Base-by-base conservation (phyloP, 768 basidiomycete genomes). In the Trametes sanguinea region DNA sequence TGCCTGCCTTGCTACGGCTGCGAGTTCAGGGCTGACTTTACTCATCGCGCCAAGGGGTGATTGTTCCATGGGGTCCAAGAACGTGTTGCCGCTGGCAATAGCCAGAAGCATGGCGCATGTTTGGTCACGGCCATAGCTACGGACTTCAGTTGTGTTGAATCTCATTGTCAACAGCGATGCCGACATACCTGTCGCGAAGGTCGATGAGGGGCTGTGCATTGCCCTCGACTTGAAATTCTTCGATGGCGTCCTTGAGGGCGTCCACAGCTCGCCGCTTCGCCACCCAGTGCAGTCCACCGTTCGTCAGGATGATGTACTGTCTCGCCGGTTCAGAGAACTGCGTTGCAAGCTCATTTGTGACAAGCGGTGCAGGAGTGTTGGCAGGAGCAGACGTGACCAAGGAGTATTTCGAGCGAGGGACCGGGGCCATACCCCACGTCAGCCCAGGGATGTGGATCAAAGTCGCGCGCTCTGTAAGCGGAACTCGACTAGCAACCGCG, bases 101-200 rank as follows among this genome's bases (percentile, higher is more conserved):
- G 88, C 90, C 13, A 96, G 81, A 16, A 94, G 83, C 91, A 97
- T 95, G 5, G 92, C 89, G 68, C 94, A 95, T 3, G 92, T 90
- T 69, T 96, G 92, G 72, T 95, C 92, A 55, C 93, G 84, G 48
- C 95, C 94, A 73, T 91, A 97, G 70, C 95, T 96, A 67, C 16
- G 61, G 1, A 17, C 4, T 27, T 65, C 10, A 64, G 59, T 9
- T n/a, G n/a, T 14, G n/a, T 4, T 30, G 8, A 22, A 2, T 35
- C 22, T 1, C n/a, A n/a, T 17, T 44, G 30, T n/a, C 27, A 61
- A 42, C 3, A 1, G 35, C n/a, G 4, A 29, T n/a, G 32, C n/a
- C 4, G 9, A 44, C 77, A 58, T 66, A 88, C 94, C 86, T 90
- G 67, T 93, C 88, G 54, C 89, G 81, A 71, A 95, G 94, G 57